Evolutionary conservation across 345 rosid species (phyloP).

Genomic region (Triadica sebifera): DNA sequence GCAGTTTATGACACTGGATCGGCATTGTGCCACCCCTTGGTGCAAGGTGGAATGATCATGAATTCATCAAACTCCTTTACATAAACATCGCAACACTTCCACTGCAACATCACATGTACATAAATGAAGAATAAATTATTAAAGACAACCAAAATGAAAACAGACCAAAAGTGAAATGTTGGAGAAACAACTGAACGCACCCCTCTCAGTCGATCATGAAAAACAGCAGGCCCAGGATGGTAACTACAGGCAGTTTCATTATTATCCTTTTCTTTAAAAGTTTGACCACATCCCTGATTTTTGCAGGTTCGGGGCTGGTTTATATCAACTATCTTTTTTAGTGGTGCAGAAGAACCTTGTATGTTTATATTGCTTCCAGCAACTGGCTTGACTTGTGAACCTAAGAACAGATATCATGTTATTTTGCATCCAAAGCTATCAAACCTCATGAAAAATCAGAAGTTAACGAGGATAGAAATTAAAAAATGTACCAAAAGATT

Average conservation of each 20-base stretch:
- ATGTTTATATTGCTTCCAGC: slow-evolving; percentile 34
- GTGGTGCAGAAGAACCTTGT: slow-evolving; percentile 31
- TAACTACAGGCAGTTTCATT: slow-evolving; percentile 72
- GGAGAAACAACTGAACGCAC: slow-evolving; percentile 19
- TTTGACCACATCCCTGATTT: slow-evolving; percentile 80
- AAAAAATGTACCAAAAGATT: background rate
- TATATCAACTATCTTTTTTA: slow-evolving; percentile 56
- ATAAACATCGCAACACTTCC: slow-evolving; percentile 89
- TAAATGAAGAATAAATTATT: background rate
- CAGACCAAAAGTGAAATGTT: background rate
- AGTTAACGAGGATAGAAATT: too few species aligned
- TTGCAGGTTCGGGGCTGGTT: slow-evolving; percentile 75
- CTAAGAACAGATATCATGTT: slow-evolving; percentile 31
- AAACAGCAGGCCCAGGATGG: slow-evolving; percentile 96
- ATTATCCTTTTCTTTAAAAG: slow-evolving; percentile 84
- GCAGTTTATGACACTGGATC: slow-evolving; percentile 15
- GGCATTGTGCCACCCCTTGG: slow-evolving; percentile 88
- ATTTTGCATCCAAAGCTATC: slow-evolving; percentile 15
- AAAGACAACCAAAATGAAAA: background rate
- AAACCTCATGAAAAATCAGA: background rate
- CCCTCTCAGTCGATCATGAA: slow-evolving; percentile 88
- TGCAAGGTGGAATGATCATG: slow-evolving; percentile 82
- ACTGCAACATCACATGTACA: slow-evolving; percentile 43
- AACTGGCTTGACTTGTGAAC: slow-evolving; percentile 53
- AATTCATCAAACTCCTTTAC: slow-evolving; percentile 96